Evolutionary conservation across 352 stramenopile species (phyloP).

Genomic region (Pythium rishiriense): DNA sequence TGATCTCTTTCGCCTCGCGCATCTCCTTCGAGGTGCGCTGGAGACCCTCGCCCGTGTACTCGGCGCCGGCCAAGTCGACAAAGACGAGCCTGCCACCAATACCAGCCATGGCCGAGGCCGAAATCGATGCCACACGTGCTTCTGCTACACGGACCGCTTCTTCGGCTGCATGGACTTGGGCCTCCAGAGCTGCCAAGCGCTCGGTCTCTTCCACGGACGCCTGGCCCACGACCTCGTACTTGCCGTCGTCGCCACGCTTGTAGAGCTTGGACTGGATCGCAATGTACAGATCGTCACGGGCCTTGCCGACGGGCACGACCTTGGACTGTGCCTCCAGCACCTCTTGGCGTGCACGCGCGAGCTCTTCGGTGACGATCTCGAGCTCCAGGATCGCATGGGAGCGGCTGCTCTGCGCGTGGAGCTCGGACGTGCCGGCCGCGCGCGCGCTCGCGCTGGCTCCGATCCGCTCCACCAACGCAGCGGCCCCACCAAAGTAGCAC

Average conservation of each 20-base stretch:
- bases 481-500: slow-evolving; percentile 29
- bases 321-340: slow-evolving; percentile 34
- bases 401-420: slow-evolving; percentile 50
- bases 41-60: slow-evolving; percentile 52
- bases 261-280: slow-evolving; percentile 48
- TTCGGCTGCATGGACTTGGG: slow-evolving; percentile 26
- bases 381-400: slow-evolving; percentile 55
- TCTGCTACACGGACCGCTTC: slow-evolving; percentile 24
- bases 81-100: slow-evolving; percentile 44
- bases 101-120: slow-evolving; percentile 17
- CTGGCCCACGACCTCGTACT: slow-evolving; percentile 24
- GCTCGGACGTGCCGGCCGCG: slow-evolving; percentile 47
- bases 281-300: slow-evolving; percentile 50
- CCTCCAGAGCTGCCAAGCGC: slow-evolving; percentile 27
- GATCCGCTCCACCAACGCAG: slow-evolving; percentile 32
- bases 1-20: slow-evolving; percentile 38
- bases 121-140: slow-evolving; percentile 18
- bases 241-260: slow-evolving; percentile 28
- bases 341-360: slow-evolving; percentile 35
- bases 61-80: slow-evolving; percentile 52
- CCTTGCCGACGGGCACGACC: slow-evolving; percentile 47
- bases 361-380: slow-evolving; percentile 46
- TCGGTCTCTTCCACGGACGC: slow-evolving; percentile 27
- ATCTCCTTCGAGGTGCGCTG: slow-evolving; percentile 28
- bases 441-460: slow-evolving; percentile 22